Evolutionary conservation across 768 basidiomycete genomes (phyloP).

Genomic region (Cystofilobasidium macerans): DNA sequence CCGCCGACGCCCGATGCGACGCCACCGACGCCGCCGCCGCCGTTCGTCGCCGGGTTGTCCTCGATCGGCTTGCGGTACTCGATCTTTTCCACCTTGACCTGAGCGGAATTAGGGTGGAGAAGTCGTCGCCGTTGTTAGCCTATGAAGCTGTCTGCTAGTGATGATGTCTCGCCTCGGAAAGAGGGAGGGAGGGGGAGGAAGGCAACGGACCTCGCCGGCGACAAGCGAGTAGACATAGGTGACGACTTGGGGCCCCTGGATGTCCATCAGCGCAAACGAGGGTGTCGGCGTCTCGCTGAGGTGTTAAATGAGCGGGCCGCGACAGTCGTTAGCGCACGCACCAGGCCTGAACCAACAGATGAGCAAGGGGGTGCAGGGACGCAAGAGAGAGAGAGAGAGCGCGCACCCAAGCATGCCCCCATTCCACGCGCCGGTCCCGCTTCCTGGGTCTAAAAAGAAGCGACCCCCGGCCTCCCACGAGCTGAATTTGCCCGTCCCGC

Average conservation of each 20-base stretch:
- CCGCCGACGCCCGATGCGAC: neutral
- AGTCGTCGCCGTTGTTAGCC: too few species aligned
- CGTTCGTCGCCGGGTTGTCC: neutral
- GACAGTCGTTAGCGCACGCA: neutral
- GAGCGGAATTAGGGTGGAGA: too few species aligned
- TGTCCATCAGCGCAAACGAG: slow-evolving; percentile 93
- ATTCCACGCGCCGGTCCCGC: slow-evolving; percentile 16
- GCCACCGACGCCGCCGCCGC: neutral
- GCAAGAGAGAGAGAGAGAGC: neutral
- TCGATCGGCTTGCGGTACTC: slow-evolving; percentile 35
- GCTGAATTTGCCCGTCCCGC: slow-evolving; percentile 83
- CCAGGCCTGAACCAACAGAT: neutral
- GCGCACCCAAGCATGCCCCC: neutral
- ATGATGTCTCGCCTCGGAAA: neutral
- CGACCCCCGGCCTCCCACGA: slow-evolving; percentile 61
- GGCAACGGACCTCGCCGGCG: slow-evolving; percentile 63
- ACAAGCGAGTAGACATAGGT: slow-evolving; percentile 95
- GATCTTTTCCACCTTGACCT: slow-evolving; percentile 42
- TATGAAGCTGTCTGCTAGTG: neutral
- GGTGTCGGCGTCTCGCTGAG: slow-evolving; percentile 67
- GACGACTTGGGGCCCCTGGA: slow-evolving; percentile 91
- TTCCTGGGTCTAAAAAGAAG: slow-evolving; percentile 74
- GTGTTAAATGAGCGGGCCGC: neutral
- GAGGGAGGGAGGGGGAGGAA: neutral
- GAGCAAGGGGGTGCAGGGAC: neutral